Evolutionary conservation across 176 grass and related monocot genomes (phyloP).

Genomic region (Zoysia japonica): DNA sequence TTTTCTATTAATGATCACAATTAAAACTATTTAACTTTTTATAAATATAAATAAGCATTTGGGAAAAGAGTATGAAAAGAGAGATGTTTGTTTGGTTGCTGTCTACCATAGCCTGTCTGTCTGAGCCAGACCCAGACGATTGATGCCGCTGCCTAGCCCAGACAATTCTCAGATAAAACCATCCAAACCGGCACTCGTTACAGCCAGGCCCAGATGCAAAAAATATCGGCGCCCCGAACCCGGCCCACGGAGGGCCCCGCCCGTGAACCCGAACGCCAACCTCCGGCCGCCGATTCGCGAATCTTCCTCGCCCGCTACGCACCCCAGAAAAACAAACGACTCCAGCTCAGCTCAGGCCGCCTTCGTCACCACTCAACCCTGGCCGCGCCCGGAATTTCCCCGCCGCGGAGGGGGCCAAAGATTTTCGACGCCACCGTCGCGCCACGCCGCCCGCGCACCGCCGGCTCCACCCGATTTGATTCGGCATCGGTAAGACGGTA

Average conservation of each 20-base stretch:
- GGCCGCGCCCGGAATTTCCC: neutral
- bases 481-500: neutral
- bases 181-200: too few relatives aligned
- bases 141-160: too few relatives aligned
- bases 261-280: neutral
- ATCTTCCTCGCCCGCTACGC: slow-evolving; percentile 20
- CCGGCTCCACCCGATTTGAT: slow-evolving; percentile 14
- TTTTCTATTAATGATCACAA: too few relatives aligned
- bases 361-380: neutral
- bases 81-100: too few relatives aligned
- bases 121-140: too few relatives aligned
- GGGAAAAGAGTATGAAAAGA: too few relatives aligned
- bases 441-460: slow-evolving; percentile 27
- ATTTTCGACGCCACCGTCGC: slow-evolving; percentile 4
- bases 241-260: neutral
- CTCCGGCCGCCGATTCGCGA: slow-evolving; percentile 1
- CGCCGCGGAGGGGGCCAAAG: neutral
- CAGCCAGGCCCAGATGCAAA: too few relatives aligned
- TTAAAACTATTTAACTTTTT: too few relatives aligned
- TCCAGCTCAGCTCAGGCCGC: neutral
- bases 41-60: too few relatives aligned
- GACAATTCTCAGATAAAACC: too few relatives aligned
- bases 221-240: too few relatives aligned
- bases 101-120: too few relatives aligned
- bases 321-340: neutral